Evolutionary conservation across 2,329 filamentous ascomycete genomes (phyloP).

Genomic region (Aspergillus sp.): DNA sequence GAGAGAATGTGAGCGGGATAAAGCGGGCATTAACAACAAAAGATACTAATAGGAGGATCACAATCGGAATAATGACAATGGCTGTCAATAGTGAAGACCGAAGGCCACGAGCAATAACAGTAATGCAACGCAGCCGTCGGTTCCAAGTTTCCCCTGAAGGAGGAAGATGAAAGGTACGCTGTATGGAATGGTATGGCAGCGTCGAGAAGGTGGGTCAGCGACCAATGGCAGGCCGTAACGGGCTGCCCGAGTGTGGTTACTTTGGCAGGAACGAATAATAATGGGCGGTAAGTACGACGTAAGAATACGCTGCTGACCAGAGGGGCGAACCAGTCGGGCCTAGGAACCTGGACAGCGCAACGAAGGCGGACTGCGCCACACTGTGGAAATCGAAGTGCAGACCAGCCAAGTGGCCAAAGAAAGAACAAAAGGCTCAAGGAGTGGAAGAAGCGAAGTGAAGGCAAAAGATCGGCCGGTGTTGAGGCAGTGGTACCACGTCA

Average conservation of each 20-base stretch:
- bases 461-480: conserved; percentile 4
- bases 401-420: conserved; percentile 6
- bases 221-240: not conserved
- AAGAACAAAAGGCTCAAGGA: conserved; percentile 8
- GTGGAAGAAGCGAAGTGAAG: conserved; percentile 4
- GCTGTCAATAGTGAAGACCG: not conserved
- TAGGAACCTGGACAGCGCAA: not conserved
- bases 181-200: not conserved
- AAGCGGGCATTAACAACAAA: conserved; percentile 1
- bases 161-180: not conserved
- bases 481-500: conserved; percentile 22
- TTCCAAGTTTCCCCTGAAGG: not conserved
- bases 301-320: conserved; percentile 7
- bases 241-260: conserved; percentile 1
- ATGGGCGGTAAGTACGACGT: not conserved
- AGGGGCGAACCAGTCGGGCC: conserved; percentile 8
- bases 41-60: not conserved
- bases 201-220: not conserved
- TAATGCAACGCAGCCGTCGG: not conserved
- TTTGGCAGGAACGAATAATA: conserved; percentile 1
- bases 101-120: not conserved
- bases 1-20: not conserved
- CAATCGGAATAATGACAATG: conserved; percentile 1
- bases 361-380: conserved; percentile 17
- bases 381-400: not conserved